Percentiles rank a stretch among this genome's conserved stretches.
Evolutionary conservation across 805 yeast genomes (phyloP).

Genomic region (Candida nitratophila): DNA sequence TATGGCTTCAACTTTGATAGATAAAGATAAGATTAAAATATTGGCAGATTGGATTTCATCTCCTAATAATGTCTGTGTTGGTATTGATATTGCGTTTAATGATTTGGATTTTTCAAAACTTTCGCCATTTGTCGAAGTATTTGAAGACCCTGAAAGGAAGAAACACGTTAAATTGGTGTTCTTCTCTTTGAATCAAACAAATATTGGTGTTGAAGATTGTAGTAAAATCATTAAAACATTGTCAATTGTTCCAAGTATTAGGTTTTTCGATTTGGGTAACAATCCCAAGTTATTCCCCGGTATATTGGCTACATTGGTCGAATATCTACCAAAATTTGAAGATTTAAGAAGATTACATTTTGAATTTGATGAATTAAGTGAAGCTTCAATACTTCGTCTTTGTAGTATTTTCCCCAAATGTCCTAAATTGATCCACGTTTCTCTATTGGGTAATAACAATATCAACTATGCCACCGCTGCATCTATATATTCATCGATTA

Average conservation of each 20-base stretch:
- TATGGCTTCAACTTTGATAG: constrained; percentile 44
- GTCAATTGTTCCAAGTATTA: constrained; percentile 30
- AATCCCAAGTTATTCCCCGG: constrained; percentile 46
- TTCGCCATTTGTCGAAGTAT: constrained; percentile 36
- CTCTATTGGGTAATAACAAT: constrained; percentile 44
- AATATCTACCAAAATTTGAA: constrained; percentile 37
- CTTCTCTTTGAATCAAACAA: constrained; percentile 47
- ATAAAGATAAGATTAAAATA: constrained; percentile 31
- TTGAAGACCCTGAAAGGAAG: constrained; percentile 16
- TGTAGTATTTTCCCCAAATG: constrained; percentile 41
- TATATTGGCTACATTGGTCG: constrained; percentile 36
- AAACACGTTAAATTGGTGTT: constrained; percentile 32
- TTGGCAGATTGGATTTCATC: constrained; percentile 42
- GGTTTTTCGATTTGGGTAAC: constrained; percentile 48
- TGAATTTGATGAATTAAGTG: constrained; percentile 43
- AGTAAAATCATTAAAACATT: constrained; percentile 32
- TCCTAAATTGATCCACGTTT: constrained; percentile 43
- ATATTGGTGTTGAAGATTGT: constrained; percentile 31
- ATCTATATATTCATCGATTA: constrained; percentile 43
- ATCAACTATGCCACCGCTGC: constrained; percentile 38
- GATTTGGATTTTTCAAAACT: constrained; percentile 41
- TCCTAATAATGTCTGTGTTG: constrained; percentile 39
- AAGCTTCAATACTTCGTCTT: constrained; percentile 40
- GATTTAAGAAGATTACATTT: constrained; percentile 45
- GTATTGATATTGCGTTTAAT: constrained; percentile 50